A percentile compares a stretch with the other conserved stretches of the same genome.
These are phyloP conservation scores for Glutinoglossum americanum DNA, from an alignment of 495 filamentous ascomycete species.

Conservation along the genomic window DNA sequence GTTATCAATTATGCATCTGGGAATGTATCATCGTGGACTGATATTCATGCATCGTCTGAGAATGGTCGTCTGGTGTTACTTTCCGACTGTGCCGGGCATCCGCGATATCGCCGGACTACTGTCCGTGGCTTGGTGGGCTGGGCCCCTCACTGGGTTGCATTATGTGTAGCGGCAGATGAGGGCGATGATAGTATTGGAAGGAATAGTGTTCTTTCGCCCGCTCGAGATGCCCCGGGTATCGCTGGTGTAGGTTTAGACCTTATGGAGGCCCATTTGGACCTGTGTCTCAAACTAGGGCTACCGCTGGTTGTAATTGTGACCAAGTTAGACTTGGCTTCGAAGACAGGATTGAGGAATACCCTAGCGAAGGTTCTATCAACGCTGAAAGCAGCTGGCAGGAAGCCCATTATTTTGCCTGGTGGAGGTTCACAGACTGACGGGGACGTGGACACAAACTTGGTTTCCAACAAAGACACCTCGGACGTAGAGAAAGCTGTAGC, in stretches of 20 bases:
- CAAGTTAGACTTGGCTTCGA: slow-evolving; percentile 73
- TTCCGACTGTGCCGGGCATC: slow-evolving; percentile 77
- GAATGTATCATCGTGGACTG: slow-evolving; percentile 82
- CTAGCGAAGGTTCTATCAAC: slow-evolving; percentile 53
- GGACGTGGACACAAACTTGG: slow-evolving; percentile 26
- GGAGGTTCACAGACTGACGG: slow-evolving; percentile 21
- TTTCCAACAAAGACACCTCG: slow-evolving; percentile 21
- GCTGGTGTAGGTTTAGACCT: slow-evolving; percentile 41
- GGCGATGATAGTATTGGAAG: slow-evolving; percentile 17
- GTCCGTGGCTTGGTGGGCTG: slow-evolving; percentile 79
- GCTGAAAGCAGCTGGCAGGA: slow-evolving; percentile 52
- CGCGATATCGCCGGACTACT: slow-evolving; percentile 69
- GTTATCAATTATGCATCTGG: slow-evolving; percentile 74
- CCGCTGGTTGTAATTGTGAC: slow-evolving; percentile 68
- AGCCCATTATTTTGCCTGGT: slow-evolving; percentile 44
- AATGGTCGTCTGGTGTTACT: slow-evolving; percentile 63
- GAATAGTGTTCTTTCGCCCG: slow-evolving; percentile 4
- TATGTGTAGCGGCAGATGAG: slow-evolving; percentile 73
- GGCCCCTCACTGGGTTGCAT: slow-evolving; percentile 81
- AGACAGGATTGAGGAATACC: slow-evolving; percentile 38
- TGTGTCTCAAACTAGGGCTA: slow-evolving; percentile 59
- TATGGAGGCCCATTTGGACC: slow-evolving; percentile 59
- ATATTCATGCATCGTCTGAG: slow-evolving; percentile 62
- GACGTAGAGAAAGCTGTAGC: slow-evolving; percentile 22
- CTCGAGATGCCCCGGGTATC: slow-evolving; percentile 17